These are phyloP conservation scores for Gaertneriomyces semiglobifer DNA, from an alignment of 192 early-diverging fungal genomes.

Conservation along the genomic window DNA sequence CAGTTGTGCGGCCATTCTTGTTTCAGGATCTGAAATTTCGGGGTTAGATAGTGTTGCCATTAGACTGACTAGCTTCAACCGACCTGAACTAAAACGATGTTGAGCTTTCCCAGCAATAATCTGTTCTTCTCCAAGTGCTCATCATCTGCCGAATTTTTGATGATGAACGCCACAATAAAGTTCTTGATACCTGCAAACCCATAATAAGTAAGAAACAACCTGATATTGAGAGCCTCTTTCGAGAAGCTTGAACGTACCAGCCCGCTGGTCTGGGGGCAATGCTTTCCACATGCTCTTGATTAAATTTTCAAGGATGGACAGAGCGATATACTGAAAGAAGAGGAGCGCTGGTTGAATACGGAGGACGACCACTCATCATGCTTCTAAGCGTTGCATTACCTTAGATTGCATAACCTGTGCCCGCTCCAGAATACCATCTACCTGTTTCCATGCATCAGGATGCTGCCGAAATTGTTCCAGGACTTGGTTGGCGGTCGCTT, in stretches of 20 bases:
- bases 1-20: constrained; percentile 99
- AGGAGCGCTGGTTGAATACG: not conserved
- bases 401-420: constrained; percentile 78
- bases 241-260: constrained; percentile 47
- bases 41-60: not conserved
- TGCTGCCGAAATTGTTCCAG: constrained; percentile 93
- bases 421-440: constrained; percentile 86
- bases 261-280: constrained; percentile 75
- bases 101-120: constrained; percentile 85
- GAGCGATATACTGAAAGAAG: constrained; percentile 76
- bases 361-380: not conserved
- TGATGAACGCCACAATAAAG: constrained; percentile 89
- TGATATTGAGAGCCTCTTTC: not conserved
- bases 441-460: constrained; percentile 92
- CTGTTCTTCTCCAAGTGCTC: constrained; percentile 69
- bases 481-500: constrained; percentile 78
- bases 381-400: constrained; percentile 45
- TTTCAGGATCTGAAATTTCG: constrained; percentile 77
- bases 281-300: constrained; percentile 98
- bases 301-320: constrained; percentile 89
- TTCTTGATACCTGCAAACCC: constrained; percentile 78
- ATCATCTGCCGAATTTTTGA: constrained; percentile 88
- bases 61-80: not conserved
- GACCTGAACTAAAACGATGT: constrained; percentile 95
- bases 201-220: no score